Conservation (phyloP, 306 rosid genomes). For the Vicia villosa region DNA sequence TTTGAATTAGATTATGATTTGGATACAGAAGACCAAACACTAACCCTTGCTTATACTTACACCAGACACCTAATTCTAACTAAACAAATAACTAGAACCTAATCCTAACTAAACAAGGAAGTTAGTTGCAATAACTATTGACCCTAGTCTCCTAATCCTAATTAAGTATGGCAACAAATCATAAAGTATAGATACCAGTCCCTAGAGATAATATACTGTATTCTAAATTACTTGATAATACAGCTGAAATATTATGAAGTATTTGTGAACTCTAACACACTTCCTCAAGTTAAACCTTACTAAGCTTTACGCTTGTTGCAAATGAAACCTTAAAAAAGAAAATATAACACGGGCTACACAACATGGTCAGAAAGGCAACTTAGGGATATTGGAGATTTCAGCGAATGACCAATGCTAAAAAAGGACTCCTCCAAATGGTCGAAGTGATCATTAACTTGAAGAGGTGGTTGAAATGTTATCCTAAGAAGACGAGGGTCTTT, state of each 20-base stretch:
- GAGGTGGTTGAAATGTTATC: no score
- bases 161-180: conserved; percentile 7
- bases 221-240: not conserved
- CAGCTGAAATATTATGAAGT: not conserved
- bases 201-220: not conserved
- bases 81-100: not conserved
- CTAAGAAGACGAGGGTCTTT: no score
- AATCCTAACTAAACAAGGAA: not conserved
- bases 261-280: not conserved
- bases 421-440: no score
- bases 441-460: no score
- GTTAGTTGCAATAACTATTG: not conserved
- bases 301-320: not conserved
- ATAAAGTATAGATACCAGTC: not conserved
- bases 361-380: conserved; percentile 1
- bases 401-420: no score
- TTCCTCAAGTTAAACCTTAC: not conserved
- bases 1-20: conserved; percentile 22
- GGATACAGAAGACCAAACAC: not conserved
- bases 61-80: not conserved
- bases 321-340: not conserved
- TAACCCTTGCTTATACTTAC: not conserved
- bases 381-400: not conserved
- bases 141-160: not conserved
- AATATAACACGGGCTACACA: not conserved